Evolutionary conservation across 2,329 filamentous ascomycete species (phyloP).

Genomic region (Xylaria sp.): DNA sequence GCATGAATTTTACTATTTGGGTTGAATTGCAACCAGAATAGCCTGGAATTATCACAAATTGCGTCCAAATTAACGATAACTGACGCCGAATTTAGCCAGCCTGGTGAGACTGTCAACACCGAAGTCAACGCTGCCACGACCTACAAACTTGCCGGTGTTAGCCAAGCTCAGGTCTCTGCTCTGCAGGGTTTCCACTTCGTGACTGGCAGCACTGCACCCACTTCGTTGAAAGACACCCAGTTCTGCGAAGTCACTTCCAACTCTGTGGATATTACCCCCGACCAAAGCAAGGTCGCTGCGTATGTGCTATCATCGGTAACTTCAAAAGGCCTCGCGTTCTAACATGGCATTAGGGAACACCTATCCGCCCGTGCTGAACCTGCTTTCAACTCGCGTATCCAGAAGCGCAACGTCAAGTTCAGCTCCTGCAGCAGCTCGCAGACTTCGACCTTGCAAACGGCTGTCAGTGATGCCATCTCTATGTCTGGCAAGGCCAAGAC

Average conservation of each 20-base stretch:
- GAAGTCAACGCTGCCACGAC: conserved; percentile 36
- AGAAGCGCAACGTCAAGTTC: conserved; percentile 36
- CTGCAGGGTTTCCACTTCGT: conserved; percentile 40
- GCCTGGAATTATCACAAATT: neutral
- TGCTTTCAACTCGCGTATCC: conserved; percentile 35
- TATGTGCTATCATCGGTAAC: conserved; percentile 17
- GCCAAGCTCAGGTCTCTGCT: conserved; percentile 31
- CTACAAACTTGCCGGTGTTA: conserved; percentile 35
- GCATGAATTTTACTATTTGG: neutral
- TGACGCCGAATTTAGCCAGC: conserved; percentile 20
- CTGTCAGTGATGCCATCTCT: conserved; percentile 35
- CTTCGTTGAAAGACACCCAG: conserved; percentile 30
- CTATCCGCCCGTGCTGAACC: conserved; percentile 29
- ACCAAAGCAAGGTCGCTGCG: conserved; percentile 35
- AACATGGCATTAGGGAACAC: conserved; percentile 30
- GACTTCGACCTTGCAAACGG: conserved; percentile 28
- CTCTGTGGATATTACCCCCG: conserved; percentile 30
- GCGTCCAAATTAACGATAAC: neutral
- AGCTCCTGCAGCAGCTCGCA: conserved; percentile 34
- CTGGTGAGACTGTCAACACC: conserved; percentile 35
- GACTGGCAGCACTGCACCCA: conserved; percentile 33
- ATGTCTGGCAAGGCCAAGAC: conserved; percentile 29
- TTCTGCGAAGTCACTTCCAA: conserved; percentile 37
- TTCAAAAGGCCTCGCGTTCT: conserved; percentile 1
- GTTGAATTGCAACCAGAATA: no score